These are phyloP conservation scores for Penicillium olsonii DNA, from an alignment of 2,329 filamentous ascomycete genomes.

Conservation along the genomic window DNA sequence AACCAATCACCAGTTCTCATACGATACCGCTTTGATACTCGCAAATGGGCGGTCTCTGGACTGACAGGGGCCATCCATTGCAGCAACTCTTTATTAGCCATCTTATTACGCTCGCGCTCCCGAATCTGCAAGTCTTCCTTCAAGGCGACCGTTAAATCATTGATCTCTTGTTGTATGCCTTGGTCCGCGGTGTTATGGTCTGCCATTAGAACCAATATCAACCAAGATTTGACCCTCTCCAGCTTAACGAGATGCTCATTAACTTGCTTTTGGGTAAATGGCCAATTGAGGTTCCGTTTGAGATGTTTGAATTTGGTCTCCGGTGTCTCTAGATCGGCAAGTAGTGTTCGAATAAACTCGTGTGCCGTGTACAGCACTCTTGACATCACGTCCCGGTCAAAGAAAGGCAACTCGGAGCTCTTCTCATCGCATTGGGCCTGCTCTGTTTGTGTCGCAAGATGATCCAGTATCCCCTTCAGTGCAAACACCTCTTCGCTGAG, in stretches of 20 bases:
- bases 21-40: slow-evolving; percentile 11
- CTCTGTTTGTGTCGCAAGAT: slow-evolving; percentile 9
- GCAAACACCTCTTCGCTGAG: slow-evolving; percentile 23
- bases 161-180: slow-evolving; percentile 18
- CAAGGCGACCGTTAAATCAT: slow-evolving; percentile 10
- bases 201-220: slow-evolving; percentile 23
- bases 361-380: slow-evolving; percentile 15
- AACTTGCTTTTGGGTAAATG: slow-evolving; percentile 18
- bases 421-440: slow-evolving; percentile 3
- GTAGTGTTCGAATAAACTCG: slow-evolving; percentile 15
- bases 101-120: slow-evolving; percentile 13
- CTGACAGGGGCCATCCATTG: slow-evolving; percentile 22
- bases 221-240: slow-evolving; percentile 25
- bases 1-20: slow-evolving; percentile 21
- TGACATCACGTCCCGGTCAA: slow-evolving; percentile 13
- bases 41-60: slow-evolving; percentile 17
- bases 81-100: slow-evolving; percentile 13
- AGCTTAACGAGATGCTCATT: slow-evolving; percentile 15
- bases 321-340: slow-evolving; percentile 14
- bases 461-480: slow-evolving; percentile 19
- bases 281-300: slow-evolving; percentile 23
- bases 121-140: slow-evolving; percentile 19
- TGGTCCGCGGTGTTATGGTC: slow-evolving; percentile 16
- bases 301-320: slow-evolving; percentile 16
- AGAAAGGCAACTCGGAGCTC: slow-evolving; percentile 1